These are phyloP conservation scores for Nicotiana tabacum DNA, from an alignment of 257 asterid genomes.

Conservation along the genomic window DNA sequence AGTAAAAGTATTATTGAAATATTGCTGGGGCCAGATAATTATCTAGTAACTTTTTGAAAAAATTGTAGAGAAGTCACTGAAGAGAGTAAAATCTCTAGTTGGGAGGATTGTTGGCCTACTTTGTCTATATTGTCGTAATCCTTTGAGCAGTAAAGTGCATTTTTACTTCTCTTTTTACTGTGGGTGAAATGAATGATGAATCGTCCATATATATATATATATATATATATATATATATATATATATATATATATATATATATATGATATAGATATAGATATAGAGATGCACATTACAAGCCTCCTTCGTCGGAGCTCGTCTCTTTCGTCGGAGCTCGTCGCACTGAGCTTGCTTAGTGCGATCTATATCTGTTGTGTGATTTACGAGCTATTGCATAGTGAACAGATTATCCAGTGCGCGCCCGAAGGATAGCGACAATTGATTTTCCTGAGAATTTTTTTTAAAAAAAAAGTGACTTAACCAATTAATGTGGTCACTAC, in stretches of 20 bases:
- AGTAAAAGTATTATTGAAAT: neutral
- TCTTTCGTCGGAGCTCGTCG: too few species aligned
- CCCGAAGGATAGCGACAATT: rapidly evolving
- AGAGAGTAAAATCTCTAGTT: neutral
- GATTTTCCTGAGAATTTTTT: too few species aligned
- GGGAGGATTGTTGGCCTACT: neutral
- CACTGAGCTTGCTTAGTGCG: too few species aligned
- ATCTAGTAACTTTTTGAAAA: neutral
- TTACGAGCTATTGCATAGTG: too few species aligned
- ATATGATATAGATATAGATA: too few species aligned
- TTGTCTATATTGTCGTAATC: neutral
- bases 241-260: too few species aligned
- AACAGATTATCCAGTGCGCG: rapidly evolving
- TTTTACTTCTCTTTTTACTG: neutral
- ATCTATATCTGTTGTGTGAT: too few species aligned
- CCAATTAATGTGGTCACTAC: too few species aligned
- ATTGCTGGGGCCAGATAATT: neutral
- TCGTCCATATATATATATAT: too few species aligned
- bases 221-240: too few species aligned
- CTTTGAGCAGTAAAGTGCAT: neutral
- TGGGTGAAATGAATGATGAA: neutral
- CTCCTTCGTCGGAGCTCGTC: too few species aligned
- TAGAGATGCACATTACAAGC: neutral
- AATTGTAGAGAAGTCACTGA: neutral
- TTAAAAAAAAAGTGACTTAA: too few species aligned